phyloP scores from a whole-genome alignment of 148 eudicot species.

The Spergularia bocconei region DNA sequence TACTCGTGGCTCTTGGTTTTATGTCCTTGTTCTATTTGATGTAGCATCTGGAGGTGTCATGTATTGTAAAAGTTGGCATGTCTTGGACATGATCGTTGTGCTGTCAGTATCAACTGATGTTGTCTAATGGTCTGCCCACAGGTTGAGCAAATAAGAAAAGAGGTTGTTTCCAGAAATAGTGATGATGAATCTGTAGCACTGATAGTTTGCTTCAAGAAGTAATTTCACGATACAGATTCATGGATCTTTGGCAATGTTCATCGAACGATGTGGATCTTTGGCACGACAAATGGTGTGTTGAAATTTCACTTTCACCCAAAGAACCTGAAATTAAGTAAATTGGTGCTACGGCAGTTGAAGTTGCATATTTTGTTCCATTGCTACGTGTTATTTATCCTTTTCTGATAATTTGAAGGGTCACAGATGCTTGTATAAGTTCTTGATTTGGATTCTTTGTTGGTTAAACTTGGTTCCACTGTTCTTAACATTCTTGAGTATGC shows the following conservation, averaged over 20 bases:
- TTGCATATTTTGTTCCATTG: background rate
- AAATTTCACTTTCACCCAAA: background rate
- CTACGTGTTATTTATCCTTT: too few species aligned
- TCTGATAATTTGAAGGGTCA: background rate
- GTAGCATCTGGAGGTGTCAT: background rate
- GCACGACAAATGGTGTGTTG: constrained; percentile 73
- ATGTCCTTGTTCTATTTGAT: background rate
- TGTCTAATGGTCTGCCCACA: constrained; percentile 28
- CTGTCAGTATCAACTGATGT: background rate
- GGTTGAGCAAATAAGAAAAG: constrained; percentile 99
- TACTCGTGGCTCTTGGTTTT: constrained; percentile 2
- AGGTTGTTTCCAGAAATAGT: constrained; percentile 71
- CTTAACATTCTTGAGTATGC: background rate
- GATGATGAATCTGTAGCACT: constrained; percentile 64
- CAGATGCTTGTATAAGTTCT: background rate
- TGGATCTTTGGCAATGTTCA: constrained; percentile 98
- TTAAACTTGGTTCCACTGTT: background rate
- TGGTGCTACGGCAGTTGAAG: background rate
- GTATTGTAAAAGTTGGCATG: background rate
- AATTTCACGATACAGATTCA: constrained; percentile 80
- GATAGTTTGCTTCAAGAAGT: constrained; percentile 89
- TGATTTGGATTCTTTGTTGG: background rate
- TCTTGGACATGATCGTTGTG: background rate
- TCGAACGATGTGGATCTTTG: constrained; percentile 83
- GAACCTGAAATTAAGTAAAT: background rate